These are phyloP conservation scores for Lanmaoa pseudosensibilis DNA, from an alignment of 768 basidiomycete species.

Conservation along the genomic window DNA sequence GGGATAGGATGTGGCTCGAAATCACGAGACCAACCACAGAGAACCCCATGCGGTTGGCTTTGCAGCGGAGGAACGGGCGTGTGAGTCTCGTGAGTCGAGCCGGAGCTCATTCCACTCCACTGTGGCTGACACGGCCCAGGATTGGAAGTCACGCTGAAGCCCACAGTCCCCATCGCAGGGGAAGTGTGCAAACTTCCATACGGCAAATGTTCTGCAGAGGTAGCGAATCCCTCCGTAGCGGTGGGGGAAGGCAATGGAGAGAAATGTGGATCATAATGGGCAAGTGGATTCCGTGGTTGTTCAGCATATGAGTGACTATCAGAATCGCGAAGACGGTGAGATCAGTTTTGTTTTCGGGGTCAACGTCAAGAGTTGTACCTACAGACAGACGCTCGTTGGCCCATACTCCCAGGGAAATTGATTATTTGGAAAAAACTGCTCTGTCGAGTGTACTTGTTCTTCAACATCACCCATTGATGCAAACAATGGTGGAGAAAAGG, in stretches of 20 bases:
- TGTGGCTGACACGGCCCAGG: neutral
- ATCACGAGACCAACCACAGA: neutral
- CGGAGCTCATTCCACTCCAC: neutral
- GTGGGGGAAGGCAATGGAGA: neutral
- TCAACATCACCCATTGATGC: neutral
- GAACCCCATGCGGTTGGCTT: neutral
- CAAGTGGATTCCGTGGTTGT: neutral
- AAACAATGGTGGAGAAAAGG: neutral
- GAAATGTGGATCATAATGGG: too few species aligned
- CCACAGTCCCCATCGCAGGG: neutral
- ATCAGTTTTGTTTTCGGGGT: neutral
- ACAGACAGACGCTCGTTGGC: neutral
- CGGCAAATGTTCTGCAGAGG: neutral
- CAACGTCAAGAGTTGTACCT: neutral
- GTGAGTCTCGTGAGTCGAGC: neutral
- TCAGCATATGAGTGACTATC: neutral
- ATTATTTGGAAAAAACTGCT: neutral
- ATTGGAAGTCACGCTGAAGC: neutral
- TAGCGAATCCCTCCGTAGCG: neutral
- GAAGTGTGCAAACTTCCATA: neutral
- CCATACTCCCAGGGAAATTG: neutral
- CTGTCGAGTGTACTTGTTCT: neutral
- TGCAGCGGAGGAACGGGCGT: neutral
- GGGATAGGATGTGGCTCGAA: neutral
- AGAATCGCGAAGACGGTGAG: neutral